A percentile compares a stretch with the other conserved stretches of the same genome.
Conservation (phyloP, 192 early-diverging fungal genomes). For the Podila verticillata region DNA sequence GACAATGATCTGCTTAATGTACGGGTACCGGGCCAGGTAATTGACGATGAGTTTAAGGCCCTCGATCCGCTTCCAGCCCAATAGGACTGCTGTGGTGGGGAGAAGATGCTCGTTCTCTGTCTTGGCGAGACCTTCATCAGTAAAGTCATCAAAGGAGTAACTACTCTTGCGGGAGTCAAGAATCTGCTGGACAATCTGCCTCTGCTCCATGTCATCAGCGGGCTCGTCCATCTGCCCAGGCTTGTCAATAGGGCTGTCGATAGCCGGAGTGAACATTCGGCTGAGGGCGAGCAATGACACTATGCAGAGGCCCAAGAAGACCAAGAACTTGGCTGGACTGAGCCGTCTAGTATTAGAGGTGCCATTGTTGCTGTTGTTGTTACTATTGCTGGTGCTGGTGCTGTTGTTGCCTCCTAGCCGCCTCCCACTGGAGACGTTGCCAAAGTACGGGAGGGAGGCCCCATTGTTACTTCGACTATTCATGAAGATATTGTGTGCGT, state of each 20-base stretch:
- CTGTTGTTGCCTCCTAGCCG: not conserved
- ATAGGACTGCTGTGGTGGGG: conserved; percentile 54
- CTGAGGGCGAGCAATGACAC: conserved; percentile 9
- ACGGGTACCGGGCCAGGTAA: conserved; percentile 58
- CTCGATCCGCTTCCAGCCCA: conserved; percentile 48
- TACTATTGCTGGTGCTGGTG: not conserved
- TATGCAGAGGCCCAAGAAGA: conserved; percentile 7
- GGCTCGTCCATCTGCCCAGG: not conserved
- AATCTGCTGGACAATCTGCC: not conserved
- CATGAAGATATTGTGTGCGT: not conserved
- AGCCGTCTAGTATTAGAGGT: not conserved
- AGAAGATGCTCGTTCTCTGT: conserved; percentile 20
- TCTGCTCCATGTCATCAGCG: conserved; percentile 1
- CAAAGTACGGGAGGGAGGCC: not conserved
- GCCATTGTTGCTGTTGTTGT: not conserved
- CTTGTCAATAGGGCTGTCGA: not conserved
- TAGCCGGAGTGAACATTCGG: conserved; percentile 3
- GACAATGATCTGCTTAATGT: conserved; percentile 58
- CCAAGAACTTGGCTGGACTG: not conserved
- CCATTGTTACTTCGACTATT: conserved; percentile 1
- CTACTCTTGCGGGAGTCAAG: conserved; percentile 8
- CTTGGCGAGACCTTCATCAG: conserved; percentile 14
- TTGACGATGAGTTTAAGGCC: conserved; percentile 45
- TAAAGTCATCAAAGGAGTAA: conserved; percentile 35
- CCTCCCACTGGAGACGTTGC: not conserved